These are phyloP conservation scores for Ophiosphaerella korrae DNA, from an alignment of 2,329 filamentous ascomycete species.

Conservation along the genomic window DNA sequence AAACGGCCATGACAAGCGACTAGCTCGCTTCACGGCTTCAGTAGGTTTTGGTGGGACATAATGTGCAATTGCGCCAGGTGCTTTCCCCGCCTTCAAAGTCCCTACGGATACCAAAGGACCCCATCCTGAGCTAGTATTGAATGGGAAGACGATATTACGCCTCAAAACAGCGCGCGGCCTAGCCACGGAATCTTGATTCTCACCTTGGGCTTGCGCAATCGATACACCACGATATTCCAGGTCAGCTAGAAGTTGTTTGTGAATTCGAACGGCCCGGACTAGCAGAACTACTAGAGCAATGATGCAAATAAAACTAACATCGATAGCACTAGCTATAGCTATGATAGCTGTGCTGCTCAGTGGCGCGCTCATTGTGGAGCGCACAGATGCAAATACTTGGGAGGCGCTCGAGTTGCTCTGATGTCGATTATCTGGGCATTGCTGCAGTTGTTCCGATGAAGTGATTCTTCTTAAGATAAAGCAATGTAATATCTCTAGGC, in stretches of 20 bases:
- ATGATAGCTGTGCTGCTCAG: conserved; percentile 30
- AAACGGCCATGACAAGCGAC: conserved; percentile 40
- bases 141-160: conserved; percentile 40
- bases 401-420: neutral
- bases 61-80: conserved; percentile 15
- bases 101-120: conserved; percentile 49
- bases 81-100: conserved; percentile 27
- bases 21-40: conserved; percentile 21
- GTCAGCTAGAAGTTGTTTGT: conserved; percentile 39
- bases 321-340: conserved; percentile 32
- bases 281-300: conserved; percentile 33
- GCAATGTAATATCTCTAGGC: neutral
- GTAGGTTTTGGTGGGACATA: conserved; percentile 31
- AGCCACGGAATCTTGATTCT: conserved; percentile 19
- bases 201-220: conserved; percentile 29
- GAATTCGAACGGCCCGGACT: conserved; percentile 30
- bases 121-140: conserved; percentile 48
- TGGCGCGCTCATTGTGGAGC: conserved; percentile 6
- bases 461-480: neutral
- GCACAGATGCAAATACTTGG: conserved; percentile 3
- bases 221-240: conserved; percentile 40
- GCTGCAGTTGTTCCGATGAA: neutral
- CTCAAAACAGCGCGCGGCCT: conserved; percentile 40
- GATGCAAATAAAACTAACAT: conserved; percentile 32
- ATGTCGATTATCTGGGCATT: neutral